These are phyloP conservation scores for Arthroderma sp. DNA, from an alignment of 2,329 filamentous ascomycete species.

Conservation along the genomic window DNA sequence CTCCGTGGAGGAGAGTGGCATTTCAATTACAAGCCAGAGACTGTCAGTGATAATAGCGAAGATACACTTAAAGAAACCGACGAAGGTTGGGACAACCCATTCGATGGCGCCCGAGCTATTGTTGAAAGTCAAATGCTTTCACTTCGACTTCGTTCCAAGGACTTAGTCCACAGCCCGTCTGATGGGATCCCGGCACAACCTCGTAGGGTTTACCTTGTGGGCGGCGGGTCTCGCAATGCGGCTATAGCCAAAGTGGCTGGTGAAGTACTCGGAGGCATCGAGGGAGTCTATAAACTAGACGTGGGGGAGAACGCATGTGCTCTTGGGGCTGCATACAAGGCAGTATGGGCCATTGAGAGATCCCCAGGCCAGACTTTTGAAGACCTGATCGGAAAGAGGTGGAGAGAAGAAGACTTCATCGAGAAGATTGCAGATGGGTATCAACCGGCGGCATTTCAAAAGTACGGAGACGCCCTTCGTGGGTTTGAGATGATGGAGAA, in stretches of 20 bases:
- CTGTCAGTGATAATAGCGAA: slow-evolving; percentile 18
- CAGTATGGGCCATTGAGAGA: slow-evolving; percentile 78
- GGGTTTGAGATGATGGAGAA: slow-evolving; percentile 68
- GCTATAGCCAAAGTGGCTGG: slow-evolving; percentile 77
- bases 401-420: slow-evolving; percentile 74
- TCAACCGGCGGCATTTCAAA: slow-evolving; percentile 56
- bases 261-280: slow-evolving; percentile 73
- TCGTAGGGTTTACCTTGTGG: slow-evolving; percentile 82
- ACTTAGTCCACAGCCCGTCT: slow-evolving; percentile 51
- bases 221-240: slow-evolving; percentile 77
- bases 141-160: slow-evolving; percentile 70
- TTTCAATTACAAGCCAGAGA: slow-evolving; percentile 45
- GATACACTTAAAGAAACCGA: slow-evolving; percentile 41
- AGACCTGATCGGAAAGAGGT: slow-evolving; percentile 67
- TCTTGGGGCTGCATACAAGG: slow-evolving; percentile 87
- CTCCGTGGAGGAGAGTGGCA: slow-evolving; percentile 76
- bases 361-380: slow-evolving; percentile 63
- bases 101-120: slow-evolving; percentile 70
- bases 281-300: slow-evolving; percentile 86
- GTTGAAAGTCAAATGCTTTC: slow-evolving; percentile 92
- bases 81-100: slow-evolving; percentile 41
- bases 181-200: slow-evolving; percentile 62
- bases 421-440: slow-evolving; percentile 75
- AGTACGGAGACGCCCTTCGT: slow-evolving; percentile 62
- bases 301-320: slow-evolving; percentile 94